These are phyloP conservation scores for Eudorina sp. DNA, from an alignment of 139 green algal genomes.

Conservation along the genomic window DNA sequence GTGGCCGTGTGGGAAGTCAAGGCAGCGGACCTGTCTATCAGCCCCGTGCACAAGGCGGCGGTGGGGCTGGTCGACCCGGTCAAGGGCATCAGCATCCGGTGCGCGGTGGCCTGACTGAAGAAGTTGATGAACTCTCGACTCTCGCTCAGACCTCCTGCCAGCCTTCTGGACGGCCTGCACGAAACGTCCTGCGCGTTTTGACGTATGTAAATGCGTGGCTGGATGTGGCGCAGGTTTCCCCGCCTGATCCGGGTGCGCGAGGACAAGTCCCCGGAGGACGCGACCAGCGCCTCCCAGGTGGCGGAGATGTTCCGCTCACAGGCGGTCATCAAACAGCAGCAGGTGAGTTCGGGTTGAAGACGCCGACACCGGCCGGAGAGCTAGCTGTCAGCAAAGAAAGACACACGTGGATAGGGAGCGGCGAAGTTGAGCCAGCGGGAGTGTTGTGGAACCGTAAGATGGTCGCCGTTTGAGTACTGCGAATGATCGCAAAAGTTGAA, in stretches of 20 bases:
- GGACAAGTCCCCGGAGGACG: slow-evolving; percentile 94
- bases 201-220: too few species aligned
- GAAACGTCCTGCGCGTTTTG: too few species aligned
- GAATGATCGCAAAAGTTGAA: too few species aligned
- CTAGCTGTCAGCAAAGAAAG: too few species aligned
- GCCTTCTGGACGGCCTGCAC: too few species aligned
- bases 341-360: slow-evolving; percentile 14
- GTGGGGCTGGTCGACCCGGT: slow-evolving; percentile 81
- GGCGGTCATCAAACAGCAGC: slow-evolving; percentile 68
- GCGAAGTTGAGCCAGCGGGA: too few species aligned
- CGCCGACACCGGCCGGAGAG: too few species aligned
- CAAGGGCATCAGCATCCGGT: slow-evolving; percentile 93
- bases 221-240: slow-evolving; percentile 76
- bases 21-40: slow-evolving; percentile 96
- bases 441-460: too few species aligned
- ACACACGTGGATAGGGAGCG: too few species aligned
- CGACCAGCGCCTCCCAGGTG: slow-evolving; percentile 82
- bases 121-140: too few species aligned
- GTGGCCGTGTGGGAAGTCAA: slow-evolving; percentile 97
- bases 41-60: slow-evolving; percentile 91
- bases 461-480: too few species aligned
- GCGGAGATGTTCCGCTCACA: slow-evolving; percentile 92
- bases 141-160: too few species aligned
- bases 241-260: slow-evolving; percentile 90
- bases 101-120: background rate